Conservation (phyloP, 2,329 filamentous ascomycete genomes). For the Aplosporella prunicola region DNA sequence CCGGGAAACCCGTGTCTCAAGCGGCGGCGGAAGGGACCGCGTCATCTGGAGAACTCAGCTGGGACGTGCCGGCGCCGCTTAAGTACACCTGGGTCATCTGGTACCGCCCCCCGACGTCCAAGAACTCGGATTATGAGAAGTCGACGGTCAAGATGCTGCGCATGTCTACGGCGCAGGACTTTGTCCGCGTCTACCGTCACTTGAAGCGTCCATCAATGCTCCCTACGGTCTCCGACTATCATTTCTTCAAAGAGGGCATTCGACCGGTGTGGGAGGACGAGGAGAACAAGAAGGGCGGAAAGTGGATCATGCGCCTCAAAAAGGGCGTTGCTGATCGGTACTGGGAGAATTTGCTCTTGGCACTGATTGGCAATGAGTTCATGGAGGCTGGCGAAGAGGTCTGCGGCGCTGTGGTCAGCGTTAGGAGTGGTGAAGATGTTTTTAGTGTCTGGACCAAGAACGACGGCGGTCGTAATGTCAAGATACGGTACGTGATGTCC, state of each 20-base stretch:
- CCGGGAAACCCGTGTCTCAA: constrained; percentile 1
- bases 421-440: constrained; percentile 92
- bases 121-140: constrained; percentile 97
- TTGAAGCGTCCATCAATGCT: constrained; percentile 80
- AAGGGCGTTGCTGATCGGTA: constrained; percentile 95
- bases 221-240: constrained; percentile 91
- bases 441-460: constrained; percentile 96
- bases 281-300: constrained; percentile 89
- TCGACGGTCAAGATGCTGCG: constrained; percentile 79
- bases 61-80: constrained; percentile 44
- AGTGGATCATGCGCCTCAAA: constrained; percentile 95
- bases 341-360: constrained; percentile 89
- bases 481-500: constrained; percentile 66
- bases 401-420: constrained; percentile 87
- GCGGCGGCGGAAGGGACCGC: constrained; percentile 22
- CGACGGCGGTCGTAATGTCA: constrained; percentile 85
- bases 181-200: constrained; percentile 82
- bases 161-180: constrained; percentile 77
- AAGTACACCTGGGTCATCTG: constrained; percentile 92
- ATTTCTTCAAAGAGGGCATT: constrained; percentile 94
- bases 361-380: constrained; percentile 90
- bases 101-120: constrained; percentile 93
- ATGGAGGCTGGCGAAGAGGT: constrained; percentile 86
- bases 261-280: constrained; percentile 98
- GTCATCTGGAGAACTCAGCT: constrained; percentile 33